phyloP scores from a whole-genome alignment of 2,329 filamentous ascomycete species.

The Thielaviopsis punctulata region DNA sequence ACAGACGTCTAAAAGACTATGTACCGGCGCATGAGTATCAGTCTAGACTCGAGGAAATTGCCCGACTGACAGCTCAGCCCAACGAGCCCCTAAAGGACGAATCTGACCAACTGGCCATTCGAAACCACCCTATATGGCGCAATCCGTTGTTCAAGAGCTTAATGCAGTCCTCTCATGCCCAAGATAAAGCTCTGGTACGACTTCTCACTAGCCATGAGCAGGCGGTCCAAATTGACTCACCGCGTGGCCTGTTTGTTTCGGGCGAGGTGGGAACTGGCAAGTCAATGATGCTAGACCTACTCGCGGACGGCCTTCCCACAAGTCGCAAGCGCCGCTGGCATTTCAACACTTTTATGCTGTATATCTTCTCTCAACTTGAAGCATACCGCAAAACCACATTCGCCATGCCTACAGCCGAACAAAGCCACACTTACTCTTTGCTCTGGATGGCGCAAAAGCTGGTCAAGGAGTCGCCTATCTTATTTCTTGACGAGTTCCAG shows the following conservation, averaged over 20 bases:
- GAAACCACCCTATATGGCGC: slow-evolving; percentile 37
- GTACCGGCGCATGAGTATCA: slow-evolving; percentile 54
- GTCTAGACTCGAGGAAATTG: slow-evolving; percentile 44
- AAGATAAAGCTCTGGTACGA: slow-evolving; percentile 38
- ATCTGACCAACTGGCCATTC: slow-evolving; percentile 25
- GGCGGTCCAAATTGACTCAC: slow-evolving; percentile 54
- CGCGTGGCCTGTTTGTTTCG: slow-evolving; percentile 58
- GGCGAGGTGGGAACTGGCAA: slow-evolving; percentile 74
- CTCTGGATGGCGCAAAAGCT: slow-evolving; percentile 61
- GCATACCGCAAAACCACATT: slow-evolving; percentile 30
- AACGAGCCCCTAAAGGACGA: slow-evolving; percentile 16
- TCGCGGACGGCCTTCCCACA: slow-evolving; percentile 62
- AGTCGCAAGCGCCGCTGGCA: slow-evolving; percentile 60
- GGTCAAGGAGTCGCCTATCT: slow-evolving; percentile 54
- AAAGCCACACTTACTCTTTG: slow-evolving; percentile 43
- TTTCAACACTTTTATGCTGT: slow-evolving; percentile 76
- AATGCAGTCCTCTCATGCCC: slow-evolving; percentile 24
- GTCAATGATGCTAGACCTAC: slow-evolving; percentile 67
- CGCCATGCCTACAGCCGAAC: slow-evolving; percentile 12
- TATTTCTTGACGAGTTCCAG: slow-evolving; percentile 74
- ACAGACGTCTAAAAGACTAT: slow-evolving; percentile 61
- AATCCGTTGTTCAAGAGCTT: slow-evolving; percentile 43
- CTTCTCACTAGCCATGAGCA: slow-evolving; percentile 55
- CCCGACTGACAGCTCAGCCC: slow-evolving; percentile 24
- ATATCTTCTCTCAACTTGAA: slow-evolving; percentile 57